Evolutionary conservation across 768 basidiomycete genomes (phyloP).

Genomic region (Lactarius pseudohatsudake): DNA sequence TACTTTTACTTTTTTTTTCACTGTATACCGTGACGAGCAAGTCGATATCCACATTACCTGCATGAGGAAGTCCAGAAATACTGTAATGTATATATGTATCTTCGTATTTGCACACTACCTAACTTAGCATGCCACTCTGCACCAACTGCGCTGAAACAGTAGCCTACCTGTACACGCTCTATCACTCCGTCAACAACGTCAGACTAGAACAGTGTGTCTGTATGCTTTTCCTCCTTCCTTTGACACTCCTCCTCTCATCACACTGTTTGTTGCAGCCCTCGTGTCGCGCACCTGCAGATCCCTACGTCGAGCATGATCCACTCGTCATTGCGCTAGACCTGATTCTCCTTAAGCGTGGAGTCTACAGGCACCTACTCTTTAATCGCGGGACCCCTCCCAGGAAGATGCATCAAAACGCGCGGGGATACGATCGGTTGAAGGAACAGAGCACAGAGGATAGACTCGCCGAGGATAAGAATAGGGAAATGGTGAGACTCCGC

Average conservation of each 20-base stretch:
- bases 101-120: slow-evolving; percentile 3
- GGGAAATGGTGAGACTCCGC: slow-evolving; percentile 12
- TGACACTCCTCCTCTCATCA: slow-evolving; percentile 3
- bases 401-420: slow-evolving; percentile 33
- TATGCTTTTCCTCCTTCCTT: slow-evolving; percentile 28
- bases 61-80: slow-evolving; percentile 5
- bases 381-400: slow-evolving; percentile 73
- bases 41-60: slow-evolving; percentile 13
- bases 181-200: slow-evolving; percentile 74
- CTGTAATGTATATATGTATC: slow-evolving; percentile 13
- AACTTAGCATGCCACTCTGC: slow-evolving; percentile 68
- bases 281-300: slow-evolving; percentile 74
- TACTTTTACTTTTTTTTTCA: neutral
- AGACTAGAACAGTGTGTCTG: slow-evolving; percentile 83
- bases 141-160: slow-evolving; percentile 68
- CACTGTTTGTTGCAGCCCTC: slow-evolving; percentile 42
- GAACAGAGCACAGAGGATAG: slow-evolving; percentile 29
- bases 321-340: slow-evolving; percentile 75
- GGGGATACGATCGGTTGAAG: neutral
- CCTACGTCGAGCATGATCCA: slow-evolving; percentile 82
- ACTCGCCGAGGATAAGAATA: slow-evolving; percentile 32
- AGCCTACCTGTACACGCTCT: slow-evolving; percentile 76
- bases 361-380: slow-evolving; percentile 79
- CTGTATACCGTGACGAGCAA: slow-evolving; percentile 11
- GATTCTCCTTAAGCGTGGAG: slow-evolving; percentile 77